Evolutionary conservation across 1,284 basidiomycete genomes (phyloP).

Genomic region (Athelia psychrophila): DNA sequence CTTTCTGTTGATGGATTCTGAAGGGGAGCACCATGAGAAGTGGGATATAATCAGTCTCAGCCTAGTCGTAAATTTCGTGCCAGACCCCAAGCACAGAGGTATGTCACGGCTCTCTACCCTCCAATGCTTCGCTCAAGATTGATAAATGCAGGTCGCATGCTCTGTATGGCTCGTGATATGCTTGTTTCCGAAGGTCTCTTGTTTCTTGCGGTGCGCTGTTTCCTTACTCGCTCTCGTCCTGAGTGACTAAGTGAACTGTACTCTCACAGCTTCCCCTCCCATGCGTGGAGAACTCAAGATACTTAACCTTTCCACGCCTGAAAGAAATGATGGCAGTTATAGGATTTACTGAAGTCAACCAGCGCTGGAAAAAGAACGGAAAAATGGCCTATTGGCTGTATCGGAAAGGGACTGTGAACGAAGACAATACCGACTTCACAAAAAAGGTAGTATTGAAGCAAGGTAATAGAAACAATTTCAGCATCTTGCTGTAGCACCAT

Average conservation of each 20-base stretch:
- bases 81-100: constrained; percentile 77
- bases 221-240: too few species aligned
- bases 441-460: constrained; percentile 61
- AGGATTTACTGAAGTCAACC: constrained; percentile 62
- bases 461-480: constrained; percentile 82
- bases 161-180: constrained; percentile 60
- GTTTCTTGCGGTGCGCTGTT: constrained; percentile 72
- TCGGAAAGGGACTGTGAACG: constrained; percentile 17
- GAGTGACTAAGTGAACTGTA: neutral
- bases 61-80: constrained; percentile 86
- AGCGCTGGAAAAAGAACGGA: constrained; percentile 60
- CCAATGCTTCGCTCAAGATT: neutral
- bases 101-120: constrained; percentile 8
- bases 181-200: constrained; percentile 55
- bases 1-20: constrained; percentile 60
- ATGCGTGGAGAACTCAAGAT: constrained; percentile 82
- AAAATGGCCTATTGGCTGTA: constrained; percentile 81
- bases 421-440: constrained; percentile 28
- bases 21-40: constrained; percentile 39
- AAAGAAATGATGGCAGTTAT: constrained; percentile 54
- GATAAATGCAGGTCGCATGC: constrained; percentile 63
- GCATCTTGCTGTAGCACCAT: constrained; percentile 43
- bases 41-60: constrained; percentile 85
- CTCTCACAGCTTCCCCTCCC: constrained; percentile 68
- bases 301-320: constrained; percentile 62